phyloP scores from a whole-genome alignment of 2,329 filamentous ascomycete genomes.

The Tolypocladium ophioglossoides region DNA sequence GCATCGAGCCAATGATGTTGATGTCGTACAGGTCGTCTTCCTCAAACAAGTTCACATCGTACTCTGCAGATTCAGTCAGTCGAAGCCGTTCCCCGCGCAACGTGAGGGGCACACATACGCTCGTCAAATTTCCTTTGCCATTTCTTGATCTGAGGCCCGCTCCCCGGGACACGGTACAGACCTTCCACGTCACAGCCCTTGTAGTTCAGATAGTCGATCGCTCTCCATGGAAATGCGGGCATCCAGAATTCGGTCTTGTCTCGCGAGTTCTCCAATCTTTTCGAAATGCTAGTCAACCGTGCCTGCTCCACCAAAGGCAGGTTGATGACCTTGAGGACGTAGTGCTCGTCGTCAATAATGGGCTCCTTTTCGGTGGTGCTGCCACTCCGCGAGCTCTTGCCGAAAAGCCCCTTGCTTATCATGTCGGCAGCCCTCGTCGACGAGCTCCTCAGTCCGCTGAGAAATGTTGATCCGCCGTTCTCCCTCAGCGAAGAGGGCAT shows the following conservation, averaged over 20 bases:
- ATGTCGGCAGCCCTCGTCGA: constrained; percentile 69
- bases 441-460: constrained; percentile 63
- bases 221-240: constrained; percentile 89
- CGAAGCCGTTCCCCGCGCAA: neutral
- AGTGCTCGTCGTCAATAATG: constrained; percentile 68
- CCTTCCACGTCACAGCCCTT: constrained; percentile 91
- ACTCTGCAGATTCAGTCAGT: constrained; percentile 39
- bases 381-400: constrained; percentile 64
- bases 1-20: constrained; percentile 91
- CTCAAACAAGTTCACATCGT: constrained; percentile 83
- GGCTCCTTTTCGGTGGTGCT: constrained; percentile 56
- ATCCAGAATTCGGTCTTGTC: constrained; percentile 99
- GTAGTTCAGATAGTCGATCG: constrained; percentile 93
- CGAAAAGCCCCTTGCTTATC: constrained; percentile 73
- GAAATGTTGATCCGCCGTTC: constrained; percentile 52
- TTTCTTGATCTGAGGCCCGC: constrained; percentile 80
- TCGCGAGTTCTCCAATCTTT: constrained; percentile 72
- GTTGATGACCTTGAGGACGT: constrained; percentile 77
- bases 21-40: constrained; percentile 87
- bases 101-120: constrained; percentile 36
- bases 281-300: constrained; percentile 82
- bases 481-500: constrained; percentile 45
- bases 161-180: constrained; percentile 84
- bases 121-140: constrained; percentile 90
- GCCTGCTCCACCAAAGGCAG: constrained; percentile 80